A percentile compares a stretch with the other conserved stretches of the same genome.
These are phyloP conservation scores for Knoxdaviesia capensis DNA, from an alignment of 2,329 filamentous ascomycete genomes.

Conservation along the genomic window DNA sequence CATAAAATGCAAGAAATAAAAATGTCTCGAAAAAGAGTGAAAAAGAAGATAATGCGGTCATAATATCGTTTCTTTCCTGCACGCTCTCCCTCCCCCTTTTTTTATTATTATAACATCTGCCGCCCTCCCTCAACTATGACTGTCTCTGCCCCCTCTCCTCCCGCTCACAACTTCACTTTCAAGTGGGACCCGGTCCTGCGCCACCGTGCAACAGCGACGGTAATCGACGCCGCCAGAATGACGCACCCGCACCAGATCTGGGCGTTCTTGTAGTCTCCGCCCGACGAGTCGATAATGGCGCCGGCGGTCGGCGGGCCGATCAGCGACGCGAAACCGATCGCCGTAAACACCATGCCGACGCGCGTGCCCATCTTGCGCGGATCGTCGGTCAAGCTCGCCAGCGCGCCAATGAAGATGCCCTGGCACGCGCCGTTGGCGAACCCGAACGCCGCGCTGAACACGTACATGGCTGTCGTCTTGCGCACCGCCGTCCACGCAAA, in stretches of 20 bases:
- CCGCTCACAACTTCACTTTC: conserved; percentile 13
- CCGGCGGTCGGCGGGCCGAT: conserved; percentile 23
- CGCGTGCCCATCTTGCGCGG: conserved; percentile 22
- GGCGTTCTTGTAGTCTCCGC: conserved; percentile 19
- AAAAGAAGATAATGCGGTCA: too few relatives aligned
- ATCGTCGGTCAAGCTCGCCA: conserved; percentile 21
- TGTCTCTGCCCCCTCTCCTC: neutral
- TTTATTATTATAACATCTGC: too few relatives aligned
- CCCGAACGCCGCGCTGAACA: conserved; percentile 23
- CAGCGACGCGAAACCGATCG: conserved; percentile 20
- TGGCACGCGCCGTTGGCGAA: conserved; percentile 21
- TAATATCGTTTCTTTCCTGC: too few relatives aligned
- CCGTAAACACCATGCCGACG: conserved; percentile 23
- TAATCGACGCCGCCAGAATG: conserved; percentile 14
- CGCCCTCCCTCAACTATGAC: too few relatives aligned
- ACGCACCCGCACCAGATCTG: conserved; percentile 26
- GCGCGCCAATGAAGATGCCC: conserved; percentile 18
- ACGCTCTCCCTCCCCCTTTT: too few relatives aligned
- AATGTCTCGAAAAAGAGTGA: neutral
- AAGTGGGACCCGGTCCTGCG: conserved; percentile 15
- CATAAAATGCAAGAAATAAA: neutral
- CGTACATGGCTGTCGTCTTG: conserved; percentile 18
- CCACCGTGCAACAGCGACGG: conserved; percentile 13
- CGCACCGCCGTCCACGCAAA: conserved; percentile 35
- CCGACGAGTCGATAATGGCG: conserved; percentile 20